A percentile compares a stretch with the other conserved stretches of the same genome.
phyloP scores from a whole-genome alignment of 2,329 filamentous ascomycete genomes.

The Cylindrodendrum hubeiense region DNA sequence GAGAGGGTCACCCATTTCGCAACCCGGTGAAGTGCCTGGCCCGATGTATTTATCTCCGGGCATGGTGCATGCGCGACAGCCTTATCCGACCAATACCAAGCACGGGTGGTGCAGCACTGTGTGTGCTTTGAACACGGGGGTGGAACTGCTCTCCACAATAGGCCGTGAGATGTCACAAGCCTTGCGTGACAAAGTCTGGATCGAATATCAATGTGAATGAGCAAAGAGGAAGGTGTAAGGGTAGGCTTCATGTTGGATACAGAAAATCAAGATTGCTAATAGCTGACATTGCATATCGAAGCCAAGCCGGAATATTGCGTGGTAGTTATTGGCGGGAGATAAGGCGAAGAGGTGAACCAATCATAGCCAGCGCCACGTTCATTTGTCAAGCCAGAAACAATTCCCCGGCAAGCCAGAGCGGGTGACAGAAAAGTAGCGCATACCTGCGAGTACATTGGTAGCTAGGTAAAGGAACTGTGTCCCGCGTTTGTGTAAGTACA shows the following conservation, averaged over 20 bases:
- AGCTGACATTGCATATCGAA: background rate
- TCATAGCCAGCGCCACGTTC: background rate
- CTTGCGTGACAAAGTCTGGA: background rate
- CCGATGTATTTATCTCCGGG: background rate
- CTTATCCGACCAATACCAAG: background rate
- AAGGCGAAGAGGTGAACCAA: slow-evolving; percentile 1
- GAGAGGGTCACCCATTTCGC: slow-evolving; percentile 8
- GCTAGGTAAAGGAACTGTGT: background rate
- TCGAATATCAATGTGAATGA: background rate
- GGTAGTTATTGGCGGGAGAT: background rate
- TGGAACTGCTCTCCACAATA: background rate
- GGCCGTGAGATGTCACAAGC: background rate
- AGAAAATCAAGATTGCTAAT: slow-evolving; percentile 5
- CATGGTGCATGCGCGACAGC: background rate
- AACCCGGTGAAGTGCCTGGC: background rate
- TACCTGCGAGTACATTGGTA: too few relatives aligned
- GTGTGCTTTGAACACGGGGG: background rate
- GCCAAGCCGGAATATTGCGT: too few relatives aligned
- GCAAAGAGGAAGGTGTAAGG: background rate
- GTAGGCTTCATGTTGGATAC: background rate
- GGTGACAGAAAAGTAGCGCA: background rate
- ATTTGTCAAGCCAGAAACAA: background rate
- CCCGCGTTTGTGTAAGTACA: background rate
- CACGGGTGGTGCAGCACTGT: background rate
- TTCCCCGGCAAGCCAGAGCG: background rate